phyloP scores from a whole-genome alignment of 805 yeast genomes.

The Yamadazyma akitaensis region DNA sequence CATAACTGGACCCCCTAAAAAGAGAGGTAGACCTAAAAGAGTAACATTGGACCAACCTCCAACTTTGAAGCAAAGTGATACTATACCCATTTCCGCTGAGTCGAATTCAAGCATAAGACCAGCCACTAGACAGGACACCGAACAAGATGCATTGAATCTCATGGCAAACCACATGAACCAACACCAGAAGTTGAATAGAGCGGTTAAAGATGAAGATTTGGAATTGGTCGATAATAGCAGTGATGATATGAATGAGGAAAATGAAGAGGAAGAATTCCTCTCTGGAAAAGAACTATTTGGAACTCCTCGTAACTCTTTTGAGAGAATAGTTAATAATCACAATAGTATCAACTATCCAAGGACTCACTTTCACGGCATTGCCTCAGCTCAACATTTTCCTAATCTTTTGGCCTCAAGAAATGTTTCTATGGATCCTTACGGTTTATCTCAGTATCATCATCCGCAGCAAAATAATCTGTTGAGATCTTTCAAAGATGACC shows the following conservation, averaged over 20 bases:
- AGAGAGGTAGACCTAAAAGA: constrained; percentile 38
- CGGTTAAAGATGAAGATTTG: constrained; percentile 34
- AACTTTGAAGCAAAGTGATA: constrained; percentile 28
- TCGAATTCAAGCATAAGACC: constrained; percentile 29
- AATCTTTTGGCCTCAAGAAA: constrained; percentile 11
- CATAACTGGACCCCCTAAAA: constrained; percentile 29
- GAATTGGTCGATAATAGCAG: constrained; percentile 26
- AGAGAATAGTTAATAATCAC: constrained; percentile 20
- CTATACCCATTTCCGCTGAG: constrained; percentile 29
- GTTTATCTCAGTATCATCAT: constrained; percentile 41
- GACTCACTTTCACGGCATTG: constrained; percentile 3
- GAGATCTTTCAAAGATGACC: constrained; percentile 19
- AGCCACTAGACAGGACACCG: constrained; percentile 36
- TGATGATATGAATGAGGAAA: constrained; percentile 29
- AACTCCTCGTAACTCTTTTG: constrained; percentile 37
- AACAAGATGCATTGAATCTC: constrained; percentile 36
- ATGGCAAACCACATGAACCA: constrained; percentile 27
- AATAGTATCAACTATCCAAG: constrained; percentile 10
- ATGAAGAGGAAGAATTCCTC: constrained; percentile 32
- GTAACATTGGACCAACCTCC: constrained; percentile 26
- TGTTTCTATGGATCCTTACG: constrained; percentile 34
- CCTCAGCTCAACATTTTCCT: constrained; percentile 9
- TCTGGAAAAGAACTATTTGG: constrained; percentile 41
- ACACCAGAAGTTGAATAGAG: background rate
- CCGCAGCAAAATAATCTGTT: constrained; percentile 19